Percentiles rank a stretch among this genome's conserved stretches.
phyloP scores from a whole-genome alignment of 768 basidiomycete species.

The Solioccasus polychromus region DNA sequence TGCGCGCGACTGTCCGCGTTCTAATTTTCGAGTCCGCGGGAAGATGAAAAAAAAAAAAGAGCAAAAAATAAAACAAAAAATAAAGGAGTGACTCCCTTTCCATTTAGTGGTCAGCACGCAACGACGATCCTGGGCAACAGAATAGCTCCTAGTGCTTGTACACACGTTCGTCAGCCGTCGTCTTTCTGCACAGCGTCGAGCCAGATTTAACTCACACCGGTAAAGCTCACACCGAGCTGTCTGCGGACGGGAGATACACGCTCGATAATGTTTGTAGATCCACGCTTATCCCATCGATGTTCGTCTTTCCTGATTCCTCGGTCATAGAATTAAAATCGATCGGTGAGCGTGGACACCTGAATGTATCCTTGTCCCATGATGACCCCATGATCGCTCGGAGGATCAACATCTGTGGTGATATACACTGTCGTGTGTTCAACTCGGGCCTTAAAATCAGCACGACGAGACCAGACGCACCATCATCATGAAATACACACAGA shows the following conservation, averaged over 20 bases:
- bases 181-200: no score
- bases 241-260: background rate
- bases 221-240: background rate
- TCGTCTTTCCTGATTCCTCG: background rate
- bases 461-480: slow-evolving; percentile 21
- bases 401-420: slow-evolving; percentile 28
- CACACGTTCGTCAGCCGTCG: no score
- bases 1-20: no score
- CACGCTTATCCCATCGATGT: background rate
- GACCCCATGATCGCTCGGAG: slow-evolving; percentile 19
- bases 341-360: background rate
- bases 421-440: slow-evolving; percentile 15
- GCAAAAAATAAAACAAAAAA: no score
- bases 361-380: slow-evolving; percentile 10
- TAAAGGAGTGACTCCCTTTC: no score
- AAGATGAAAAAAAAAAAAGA: no score
- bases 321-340: slow-evolving; percentile 6
- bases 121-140: no score
- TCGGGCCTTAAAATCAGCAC: no score
- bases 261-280: slow-evolving; percentile 1
- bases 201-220: no score
- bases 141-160: no score
- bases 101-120: no score
- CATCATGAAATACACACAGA: slow-evolving; percentile 13
- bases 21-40: no score